Percentiles rank a stretch among this genome's conserved stretches.
Evolutionary conservation across 495 filamentous ascomycete genomes (phyloP).

Genomic region (Xylaria grammica): DNA sequence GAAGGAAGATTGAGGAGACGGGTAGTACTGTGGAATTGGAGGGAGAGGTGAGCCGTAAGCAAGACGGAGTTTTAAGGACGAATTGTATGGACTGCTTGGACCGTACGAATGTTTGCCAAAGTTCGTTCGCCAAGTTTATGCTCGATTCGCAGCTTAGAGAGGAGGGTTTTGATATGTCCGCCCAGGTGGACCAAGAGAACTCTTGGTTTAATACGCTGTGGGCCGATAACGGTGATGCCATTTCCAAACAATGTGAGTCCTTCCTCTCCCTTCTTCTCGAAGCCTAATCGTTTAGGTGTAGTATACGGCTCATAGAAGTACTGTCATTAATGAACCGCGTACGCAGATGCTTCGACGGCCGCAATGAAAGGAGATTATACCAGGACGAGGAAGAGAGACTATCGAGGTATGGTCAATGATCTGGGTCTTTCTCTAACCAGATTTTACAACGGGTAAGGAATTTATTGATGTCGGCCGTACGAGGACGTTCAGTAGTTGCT

Average conservation of each 20-base stretch:
- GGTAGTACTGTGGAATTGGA: constrained; percentile 66
- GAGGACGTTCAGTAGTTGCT: constrained; percentile 15
- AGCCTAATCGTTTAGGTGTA: no score
- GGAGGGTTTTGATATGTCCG: constrained; percentile 73
- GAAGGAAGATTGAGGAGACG: constrained; percentile 63
- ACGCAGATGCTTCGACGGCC: constrained; percentile 80
- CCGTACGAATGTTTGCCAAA: constrained; percentile 91
- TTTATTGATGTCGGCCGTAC: neutral
- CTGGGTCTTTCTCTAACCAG: constrained; percentile 84
- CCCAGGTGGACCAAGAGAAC: constrained; percentile 72
- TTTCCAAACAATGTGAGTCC: constrained; percentile 64
- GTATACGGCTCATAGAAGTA: neutral
- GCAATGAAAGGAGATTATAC: constrained; percentile 97
- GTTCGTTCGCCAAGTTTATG: constrained; percentile 76
- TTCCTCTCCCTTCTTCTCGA: neutral
- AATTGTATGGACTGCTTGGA: constrained; percentile 99
- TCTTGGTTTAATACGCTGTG: constrained; percentile 94
- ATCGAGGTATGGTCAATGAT: constrained; percentile 91
- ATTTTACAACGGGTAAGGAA: constrained; percentile 62
- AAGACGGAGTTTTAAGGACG: constrained; percentile 79
- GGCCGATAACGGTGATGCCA: constrained; percentile 90
- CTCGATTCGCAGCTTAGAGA: constrained; percentile 76
- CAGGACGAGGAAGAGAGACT: constrained; percentile 85
- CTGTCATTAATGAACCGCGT: constrained; percentile 28
- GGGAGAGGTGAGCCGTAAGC: constrained; percentile 54